Evolutionary conservation across 2,329 filamentous ascomycete genomes (phyloP).

Genomic region (Venturia aucupariae): DNA sequence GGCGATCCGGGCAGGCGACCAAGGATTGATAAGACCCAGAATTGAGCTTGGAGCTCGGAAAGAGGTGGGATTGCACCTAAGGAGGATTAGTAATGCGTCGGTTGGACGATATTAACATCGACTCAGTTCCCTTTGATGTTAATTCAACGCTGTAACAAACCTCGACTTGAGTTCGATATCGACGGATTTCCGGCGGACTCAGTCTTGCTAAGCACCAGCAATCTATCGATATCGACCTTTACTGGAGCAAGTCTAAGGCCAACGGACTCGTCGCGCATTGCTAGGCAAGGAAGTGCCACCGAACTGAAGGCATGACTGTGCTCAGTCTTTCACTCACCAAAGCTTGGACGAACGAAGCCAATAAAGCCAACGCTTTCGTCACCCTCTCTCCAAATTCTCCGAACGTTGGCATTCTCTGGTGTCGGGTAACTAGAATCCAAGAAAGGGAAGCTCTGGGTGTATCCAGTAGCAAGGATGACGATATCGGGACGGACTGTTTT

Average conservation of each 20-base stretch:
- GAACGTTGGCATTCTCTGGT: constrained; percentile 41
- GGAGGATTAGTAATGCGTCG: not conserved
- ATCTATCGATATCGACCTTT: too few relatives aligned
- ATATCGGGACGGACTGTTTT: constrained; percentile 34
- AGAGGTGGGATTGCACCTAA: constrained; percentile 41
- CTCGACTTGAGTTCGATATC: too few relatives aligned
- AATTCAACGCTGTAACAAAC: too few relatives aligned
- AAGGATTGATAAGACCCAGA: constrained; percentile 35
- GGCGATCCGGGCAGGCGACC: constrained; percentile 20
- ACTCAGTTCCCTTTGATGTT: too few relatives aligned
- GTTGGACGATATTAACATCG: too few relatives aligned
- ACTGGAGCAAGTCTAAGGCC: too few relatives aligned
- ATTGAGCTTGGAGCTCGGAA: constrained; percentile 40
- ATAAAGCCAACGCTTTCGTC: constrained; percentile 37
- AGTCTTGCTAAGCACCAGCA: too few relatives aligned
- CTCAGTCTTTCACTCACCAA: not conserved
- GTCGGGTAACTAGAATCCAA: constrained; percentile 32
- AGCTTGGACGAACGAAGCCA: constrained; percentile 36
- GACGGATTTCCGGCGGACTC: too few relatives aligned
- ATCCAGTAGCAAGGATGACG: constrained; percentile 41
- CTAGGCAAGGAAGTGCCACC: too few relatives aligned
- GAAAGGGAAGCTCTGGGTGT: constrained; percentile 35
- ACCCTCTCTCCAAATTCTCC: constrained; percentile 41
- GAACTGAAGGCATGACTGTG: too few relatives aligned
- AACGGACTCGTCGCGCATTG: too few relatives aligned